phyloP scores from a whole-genome alignment of 1,284 basidiomycete species.

The Polyporus tsugae region DNA sequence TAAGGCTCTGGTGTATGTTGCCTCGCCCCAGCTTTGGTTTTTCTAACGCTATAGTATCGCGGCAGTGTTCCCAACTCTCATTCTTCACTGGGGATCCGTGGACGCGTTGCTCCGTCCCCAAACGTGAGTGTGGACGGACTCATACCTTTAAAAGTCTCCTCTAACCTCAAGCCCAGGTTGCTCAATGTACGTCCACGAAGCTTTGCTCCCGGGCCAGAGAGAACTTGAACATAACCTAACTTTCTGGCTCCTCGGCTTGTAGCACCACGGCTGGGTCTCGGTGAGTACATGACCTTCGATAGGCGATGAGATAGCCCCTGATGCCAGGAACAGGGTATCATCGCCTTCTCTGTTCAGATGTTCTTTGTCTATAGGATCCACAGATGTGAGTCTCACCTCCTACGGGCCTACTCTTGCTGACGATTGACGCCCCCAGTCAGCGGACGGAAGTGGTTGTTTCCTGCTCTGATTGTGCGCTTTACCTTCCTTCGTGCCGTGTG shows the following conservation, averaged over 20 bases:
- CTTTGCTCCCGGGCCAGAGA: background rate
- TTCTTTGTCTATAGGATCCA: constrained; percentile 10
- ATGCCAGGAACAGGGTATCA: background rate
- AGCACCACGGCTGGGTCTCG: constrained; percentile 12
- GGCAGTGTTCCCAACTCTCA: constrained; percentile 3
- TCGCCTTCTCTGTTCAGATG: constrained; percentile 12
- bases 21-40: too few relatives aligned
- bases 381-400: background rate
- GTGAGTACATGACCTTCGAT: background rate
- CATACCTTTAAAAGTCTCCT: background rate
- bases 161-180: background rate
- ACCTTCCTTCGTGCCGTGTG: background rate
- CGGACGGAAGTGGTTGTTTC: background rate
- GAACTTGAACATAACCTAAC: too few relatives aligned
- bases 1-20: background rate
- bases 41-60: background rate
- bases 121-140: background rate
- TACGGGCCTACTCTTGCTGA: background rate
- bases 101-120: background rate
- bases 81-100: constrained; percentile 4
- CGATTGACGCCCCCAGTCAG: background rate
- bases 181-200: background rate
- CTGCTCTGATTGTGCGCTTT: background rate
- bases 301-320: background rate
- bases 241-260: background rate